Evolutionary conservation across 2,329 filamentous ascomycete genomes (phyloP), one percentile per base, ranked within the genome.

Genomic region (Aspergillus vadensis): DNA sequence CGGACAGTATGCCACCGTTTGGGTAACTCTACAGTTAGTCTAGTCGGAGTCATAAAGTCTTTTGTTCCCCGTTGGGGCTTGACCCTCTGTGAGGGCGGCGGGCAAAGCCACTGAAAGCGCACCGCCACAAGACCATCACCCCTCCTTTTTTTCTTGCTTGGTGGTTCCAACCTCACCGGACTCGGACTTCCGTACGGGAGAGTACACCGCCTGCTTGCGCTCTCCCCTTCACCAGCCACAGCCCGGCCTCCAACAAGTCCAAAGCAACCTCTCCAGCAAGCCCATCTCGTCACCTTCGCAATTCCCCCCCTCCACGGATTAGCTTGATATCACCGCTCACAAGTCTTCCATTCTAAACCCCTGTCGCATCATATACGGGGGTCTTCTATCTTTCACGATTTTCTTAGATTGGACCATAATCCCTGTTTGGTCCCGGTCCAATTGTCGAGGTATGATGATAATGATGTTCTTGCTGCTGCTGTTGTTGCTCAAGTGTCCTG

Each of bases 61-160:
- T 65, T 65, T 62, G 59, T 53, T 56, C 49, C 51, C 15, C 47
- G 52, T 57, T 60, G 65, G 65, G 65, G 65, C 65, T 66, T 67
- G 65, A 66, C 65, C 64, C 63, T 66, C 54, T 50, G 41, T 39
- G 56, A 50, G 25, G 25, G 41, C 51, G 39, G 39, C 38, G 21
- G 21, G 10, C 39, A 19, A 19, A 72, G 71, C 69, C 71, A 72
- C 65, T 50, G 41, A 19, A 23, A 6, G 62, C 17, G 60, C 69
- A 74, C 72, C 69, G 70, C 71, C 72, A 74, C 72, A 64, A 14
- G 25, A 1, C 36, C n/a, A 58, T 60, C 63, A 66, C 67, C 68
- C 66, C 67, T 70, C 70, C 63, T 64, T 59, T 27, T 21, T 30
- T 30, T 23, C 14, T 36, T 30, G 3, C 38, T 23, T 32, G 25